Percentiles rank a stretch among this genome's conserved stretches.
Conservation (phyloP, 2,329 filamentous ascomycete genomes). For the Colletotrichum neosansevieriae region DNA sequence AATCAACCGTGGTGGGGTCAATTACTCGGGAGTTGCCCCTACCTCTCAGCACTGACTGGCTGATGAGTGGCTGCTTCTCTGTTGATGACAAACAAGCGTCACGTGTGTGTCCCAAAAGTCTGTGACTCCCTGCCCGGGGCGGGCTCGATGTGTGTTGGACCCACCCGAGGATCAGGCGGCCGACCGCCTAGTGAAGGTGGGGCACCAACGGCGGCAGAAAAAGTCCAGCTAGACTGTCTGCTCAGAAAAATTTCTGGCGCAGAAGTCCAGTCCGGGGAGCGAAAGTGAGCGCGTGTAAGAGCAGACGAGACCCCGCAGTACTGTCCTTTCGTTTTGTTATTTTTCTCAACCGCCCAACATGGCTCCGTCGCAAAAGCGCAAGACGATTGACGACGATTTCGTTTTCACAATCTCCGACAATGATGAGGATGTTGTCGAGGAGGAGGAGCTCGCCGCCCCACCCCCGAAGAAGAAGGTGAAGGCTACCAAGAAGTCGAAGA, state of each 20-base stretch:
- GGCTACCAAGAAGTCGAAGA: conserved; percentile 54
- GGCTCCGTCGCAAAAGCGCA: conserved; percentile 63
- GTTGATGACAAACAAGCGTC: conserved; percentile 20
- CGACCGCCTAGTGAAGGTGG: conserved; percentile 3
- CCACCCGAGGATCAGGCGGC: background rate
- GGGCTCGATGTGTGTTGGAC: background rate
- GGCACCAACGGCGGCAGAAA: conserved; percentile 39
- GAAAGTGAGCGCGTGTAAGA: conserved; percentile 19
- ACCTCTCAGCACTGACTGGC: conserved; percentile 7
- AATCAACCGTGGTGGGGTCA: conserved; percentile 54
- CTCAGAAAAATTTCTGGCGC: conserved; percentile 41
- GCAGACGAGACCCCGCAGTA: conserved; percentile 31
- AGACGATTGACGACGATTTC: conserved; percentile 67
- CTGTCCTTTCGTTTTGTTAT: conserved; percentile 2
- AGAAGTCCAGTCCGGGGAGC: conserved; percentile 12
- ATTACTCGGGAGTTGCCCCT: conserved; percentile 24
- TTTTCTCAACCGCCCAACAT: conserved; percentile 48
- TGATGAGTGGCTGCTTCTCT: background rate
- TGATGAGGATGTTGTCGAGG: conserved; percentile 63
- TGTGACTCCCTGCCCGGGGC: background rate
- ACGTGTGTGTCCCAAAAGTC: conserved; percentile 12
- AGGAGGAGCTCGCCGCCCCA: conserved; percentile 60
- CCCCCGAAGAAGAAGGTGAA: conserved; percentile 71
- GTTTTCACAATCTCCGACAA: conserved; percentile 71
- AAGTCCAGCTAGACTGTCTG: conserved; percentile 28